Percentiles rank a stretch among this genome's conserved stretches.
Evolutionary conservation across 495 filamentous ascomycete species (phyloP).

Genomic region (Daldinia bambusicola): DNA sequence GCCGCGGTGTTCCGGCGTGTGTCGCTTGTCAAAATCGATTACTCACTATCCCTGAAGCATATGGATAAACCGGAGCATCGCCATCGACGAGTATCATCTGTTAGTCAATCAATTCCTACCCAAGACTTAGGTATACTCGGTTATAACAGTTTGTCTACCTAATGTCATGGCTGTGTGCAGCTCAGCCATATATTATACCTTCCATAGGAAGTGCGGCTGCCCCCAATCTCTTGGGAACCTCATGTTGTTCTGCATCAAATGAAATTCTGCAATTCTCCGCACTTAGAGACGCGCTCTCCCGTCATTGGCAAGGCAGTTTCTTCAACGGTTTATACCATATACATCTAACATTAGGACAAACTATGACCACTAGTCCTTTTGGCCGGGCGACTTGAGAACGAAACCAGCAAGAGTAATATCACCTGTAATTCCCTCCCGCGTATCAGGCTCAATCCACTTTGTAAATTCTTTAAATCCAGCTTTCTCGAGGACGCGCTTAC

Average conservation of each 20-base stretch:
- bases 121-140: neutral
- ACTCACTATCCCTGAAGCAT: constrained; percentile 32
- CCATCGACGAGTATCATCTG: too few relatives aligned
- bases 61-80: neutral
- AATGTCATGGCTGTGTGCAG: neutral
- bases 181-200: constrained; percentile 5
- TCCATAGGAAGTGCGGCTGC: neutral
- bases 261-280: neutral
- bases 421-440: constrained; percentile 2
- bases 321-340: neutral
- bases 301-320: constrained; percentile 2
- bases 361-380: neutral
- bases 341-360: neutral
- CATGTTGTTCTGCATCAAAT: neutral
- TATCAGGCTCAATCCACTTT: constrained; percentile 44
- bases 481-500: constrained; percentile 51
- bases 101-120: constrained; percentile 12
- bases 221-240: neutral
- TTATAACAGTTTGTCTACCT: neutral
- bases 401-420: constrained; percentile 22
- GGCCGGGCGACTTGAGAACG: constrained; percentile 14
- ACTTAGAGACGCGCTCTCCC: neutral
- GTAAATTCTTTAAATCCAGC: constrained; percentile 49
- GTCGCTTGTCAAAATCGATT: constrained; percentile 28
- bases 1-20: neutral